Conservation (phyloP, 805 yeast species). For the Kuraishia ogatae region DNA sequence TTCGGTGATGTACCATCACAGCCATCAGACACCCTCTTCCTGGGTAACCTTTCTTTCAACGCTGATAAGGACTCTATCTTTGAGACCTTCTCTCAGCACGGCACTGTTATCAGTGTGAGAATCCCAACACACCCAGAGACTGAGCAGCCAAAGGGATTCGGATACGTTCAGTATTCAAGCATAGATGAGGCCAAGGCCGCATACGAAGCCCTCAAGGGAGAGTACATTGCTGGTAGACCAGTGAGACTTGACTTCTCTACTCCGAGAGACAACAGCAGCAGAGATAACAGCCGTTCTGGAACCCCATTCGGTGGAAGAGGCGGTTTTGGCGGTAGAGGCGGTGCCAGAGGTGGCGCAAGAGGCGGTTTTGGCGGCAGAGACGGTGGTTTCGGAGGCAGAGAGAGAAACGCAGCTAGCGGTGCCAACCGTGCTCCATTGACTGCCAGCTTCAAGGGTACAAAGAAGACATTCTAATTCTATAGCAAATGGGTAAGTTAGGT, state of each 20-base stretch:
- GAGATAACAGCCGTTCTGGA: slow-evolving; percentile 27
- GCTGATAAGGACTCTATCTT: slow-evolving; percentile 74
- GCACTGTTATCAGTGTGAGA: slow-evolving; percentile 82
- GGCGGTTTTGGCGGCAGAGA: slow-evolving; percentile 24
- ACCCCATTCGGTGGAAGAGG: slow-evolving; percentile 33
- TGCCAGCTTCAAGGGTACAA: slow-evolving; percentile 74
- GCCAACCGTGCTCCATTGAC: slow-evolving; percentile 58
- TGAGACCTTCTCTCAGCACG: slow-evolving; percentile 67
- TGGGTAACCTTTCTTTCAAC: slow-evolving; percentile 93
- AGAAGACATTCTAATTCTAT: slow-evolving; percentile 48
- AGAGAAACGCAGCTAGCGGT: slow-evolving; percentile 43
- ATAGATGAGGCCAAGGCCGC: slow-evolving; percentile 90
- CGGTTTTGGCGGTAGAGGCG: slow-evolving; percentile 21
- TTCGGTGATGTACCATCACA: slow-evolving; percentile 86
- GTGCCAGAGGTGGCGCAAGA: slow-evolving; percentile 28
- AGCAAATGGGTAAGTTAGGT: not conserved
- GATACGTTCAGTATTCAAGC: slow-evolving; percentile 86
- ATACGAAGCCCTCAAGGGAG: slow-evolving; percentile 79
- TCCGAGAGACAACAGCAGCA: slow-evolving; percentile 59
- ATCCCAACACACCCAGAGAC: slow-evolving; percentile 98
- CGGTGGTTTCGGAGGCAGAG: slow-evolving; percentile 23
- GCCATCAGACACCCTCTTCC: slow-evolving; percentile 92
- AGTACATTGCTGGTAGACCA: slow-evolving; percentile 83
- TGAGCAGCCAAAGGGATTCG: slow-evolving; percentile 98
- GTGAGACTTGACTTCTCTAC: slow-evolving; percentile 92